Base-by-base conservation (phyloP, 169 alveolate species). In the Miamiensis avidus region DNA sequence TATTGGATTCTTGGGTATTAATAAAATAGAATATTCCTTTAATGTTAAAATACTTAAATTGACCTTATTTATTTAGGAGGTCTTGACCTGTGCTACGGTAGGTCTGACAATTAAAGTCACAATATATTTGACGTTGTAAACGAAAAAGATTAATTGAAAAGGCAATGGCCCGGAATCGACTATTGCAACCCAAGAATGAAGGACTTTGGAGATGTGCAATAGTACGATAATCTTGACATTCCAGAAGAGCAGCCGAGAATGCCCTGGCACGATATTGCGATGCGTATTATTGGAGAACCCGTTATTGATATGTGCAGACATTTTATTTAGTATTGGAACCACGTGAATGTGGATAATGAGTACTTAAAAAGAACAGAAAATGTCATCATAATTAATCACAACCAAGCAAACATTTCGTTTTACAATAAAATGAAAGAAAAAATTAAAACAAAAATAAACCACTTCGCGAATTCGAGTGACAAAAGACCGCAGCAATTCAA, bases 211-310 rank as follows among this genome's bases (percentile, higher is more conserved):
- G 87, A 91, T 76, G 96, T 92, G 1, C 89, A 89, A 32, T 86
- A 94, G 81, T 86, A 83, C 78, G 76, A 82, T 6, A 81, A 85
- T 32, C 87, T 86, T 33, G 81, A 84, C 6, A 88, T 96, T 29
- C 88, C 91, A 72, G 86, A 96, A 90, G 82, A 84, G n/a, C 88
- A 76, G 20, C 87, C 90, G 1, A 89, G 97, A 84, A 90, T 96
- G 96, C 97, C 97, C 26, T 96, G 97, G 96, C 97, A 94, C 85
- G 98, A 96, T 88, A 85, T 93, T 11, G 94, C 94, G 32, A 82
- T 92, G 16, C 73, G 89, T 31, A 91, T 96, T 29, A 82, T 74
- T 31, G 98, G 98, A 0, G 94, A 92, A 29, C 89, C 91, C 0
- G 98, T 95, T n/a, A 84, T 86, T 49, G 98, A 96, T 90, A 85